A percentile compares a stretch with the other conserved stretches of the same genome.
Conservation (phyloP, 164 flowering plant genomes). For the Houttuynia cordata region DNA sequence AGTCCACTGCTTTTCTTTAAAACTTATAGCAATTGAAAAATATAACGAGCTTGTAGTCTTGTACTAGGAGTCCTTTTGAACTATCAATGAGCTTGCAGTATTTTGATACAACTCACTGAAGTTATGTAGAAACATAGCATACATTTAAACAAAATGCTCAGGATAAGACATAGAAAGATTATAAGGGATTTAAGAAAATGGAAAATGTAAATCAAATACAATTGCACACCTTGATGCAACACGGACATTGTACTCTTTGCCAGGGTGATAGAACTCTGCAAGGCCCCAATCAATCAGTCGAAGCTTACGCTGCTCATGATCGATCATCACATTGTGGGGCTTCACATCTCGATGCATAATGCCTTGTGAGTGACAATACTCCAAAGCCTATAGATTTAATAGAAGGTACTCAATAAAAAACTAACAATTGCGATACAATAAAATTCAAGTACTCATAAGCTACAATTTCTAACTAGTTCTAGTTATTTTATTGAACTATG, state of each 20-base stretch:
- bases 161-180: background rate
- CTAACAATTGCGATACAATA: background rate
- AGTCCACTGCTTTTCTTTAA: no score
- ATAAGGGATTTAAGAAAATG: no score
- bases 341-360: slow-evolving; percentile 99
- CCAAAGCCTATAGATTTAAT: slow-evolving; percentile 56
- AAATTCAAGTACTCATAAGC: no score
- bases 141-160: background rate
- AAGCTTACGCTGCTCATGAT: slow-evolving; percentile 95
- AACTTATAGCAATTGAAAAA: no score
- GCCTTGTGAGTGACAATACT: slow-evolving; percentile 94
- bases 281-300: slow-evolving; percentile 99
- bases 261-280: slow-evolving; percentile 97
- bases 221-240: slow-evolving; percentile 88
- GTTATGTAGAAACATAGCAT: background rate
- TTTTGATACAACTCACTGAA: background rate
- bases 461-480: background rate
- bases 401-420: background rate
- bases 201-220: background rate
- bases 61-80: no score
- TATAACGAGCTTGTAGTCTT: no score
- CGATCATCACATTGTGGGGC: slow-evolving; percentile 99
- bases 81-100: background rate
- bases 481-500: no score
- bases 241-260: slow-evolving; percentile 94